A percentile compares a stretch with the other conserved stretches of the same genome.
phyloP scores from a whole-genome alignment of 2,329 filamentous ascomycete species.

The Periconia sp. region DNA sequence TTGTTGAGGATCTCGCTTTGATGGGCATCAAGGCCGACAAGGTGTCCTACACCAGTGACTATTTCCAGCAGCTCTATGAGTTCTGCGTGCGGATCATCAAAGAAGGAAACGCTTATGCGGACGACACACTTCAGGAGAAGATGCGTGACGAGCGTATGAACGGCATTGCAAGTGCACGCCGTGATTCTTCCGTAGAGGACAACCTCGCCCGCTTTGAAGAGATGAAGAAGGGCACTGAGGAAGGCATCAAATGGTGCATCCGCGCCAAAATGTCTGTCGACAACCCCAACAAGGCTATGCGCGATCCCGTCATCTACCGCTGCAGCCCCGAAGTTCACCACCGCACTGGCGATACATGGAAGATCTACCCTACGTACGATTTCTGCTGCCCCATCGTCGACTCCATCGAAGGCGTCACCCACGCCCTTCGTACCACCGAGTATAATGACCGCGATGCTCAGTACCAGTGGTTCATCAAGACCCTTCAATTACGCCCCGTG shows the following conservation, averaged over 20 bases:
- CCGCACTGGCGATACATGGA: constrained; percentile 77
- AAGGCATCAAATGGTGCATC: constrained; percentile 85
- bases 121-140: constrained; percentile 87
- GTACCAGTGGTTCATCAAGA: constrained; percentile 83
- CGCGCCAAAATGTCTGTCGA: constrained; percentile 91
- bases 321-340: constrained; percentile 78
- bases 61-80: constrained; percentile 90
- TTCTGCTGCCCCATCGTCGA: constrained; percentile 84
- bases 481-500: constrained; percentile 72
- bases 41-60: constrained; percentile 89
- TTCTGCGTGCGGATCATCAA: constrained; percentile 82
- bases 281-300: constrained; percentile 91
- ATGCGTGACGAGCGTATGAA: constrained; percentile 86
- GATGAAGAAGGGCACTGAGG: constrained; percentile 84
- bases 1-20: constrained; percentile 85
- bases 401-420: constrained; percentile 78
- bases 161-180: constrained; percentile 77
- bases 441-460: constrained; percentile 86
- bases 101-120: constrained; percentile 86
- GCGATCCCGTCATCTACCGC: constrained; percentile 96
- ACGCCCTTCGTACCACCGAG: constrained; percentile 81
- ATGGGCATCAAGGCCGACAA: constrained; percentile 90
- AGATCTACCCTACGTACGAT: constrained; percentile 86
- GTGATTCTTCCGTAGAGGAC: constrained; percentile 78
- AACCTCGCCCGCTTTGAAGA: constrained; percentile 84